Base-by-base conservation (phyloP, 768 basidiomycete species). In the Podaxis sp. region DNA sequence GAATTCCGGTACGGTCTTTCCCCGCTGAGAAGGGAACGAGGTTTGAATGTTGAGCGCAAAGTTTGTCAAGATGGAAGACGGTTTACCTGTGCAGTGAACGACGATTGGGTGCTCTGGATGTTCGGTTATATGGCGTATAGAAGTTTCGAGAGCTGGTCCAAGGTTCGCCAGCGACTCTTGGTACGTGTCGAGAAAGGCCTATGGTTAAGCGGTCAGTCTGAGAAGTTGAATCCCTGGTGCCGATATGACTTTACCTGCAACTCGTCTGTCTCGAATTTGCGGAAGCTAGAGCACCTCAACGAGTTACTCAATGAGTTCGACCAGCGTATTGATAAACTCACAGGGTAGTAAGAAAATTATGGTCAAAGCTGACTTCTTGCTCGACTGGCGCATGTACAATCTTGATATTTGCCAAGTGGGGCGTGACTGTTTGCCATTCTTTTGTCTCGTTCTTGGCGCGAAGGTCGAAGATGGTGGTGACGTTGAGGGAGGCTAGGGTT, bases 1-100 rank as follows among this genome's bases (percentile, higher is more conserved):
- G 73, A 11, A 79, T 58, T 3, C 78, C 80, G 4, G 79, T 80
- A 33, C 81, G 66, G 68, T 82, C 79, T 64, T 82, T 81, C 1
- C 81, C 81, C 22, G 73, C 78, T 80, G 60, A 15, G 57, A 17
- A 30, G 46, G 17, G 24, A 64, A 26, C 13, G 38, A 44, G n/a
- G 22, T 28, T 52, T 60, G 19, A 17, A 46, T 19, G 8, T 19
- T 17, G 17, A 46, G 13, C 7, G 15, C 44, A 8, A n/a, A 7
- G 17, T 46, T 46, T 22, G 44, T 17, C 33, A 33, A 33, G 8
- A 33, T 33, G 33, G 33, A 30, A 12, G n/a, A 11, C 9, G 24
- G 59, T 70, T 44, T 44, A 79, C 80, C 77, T 38, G 80, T 81
- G 67, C 80, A 82, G 64, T 80, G 79, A 15, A 81, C 68, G 24